Evolutionary conservation across 2,329 filamentous ascomycete genomes (phyloP).

Genomic region (Clonostachys byssicola): DNA sequence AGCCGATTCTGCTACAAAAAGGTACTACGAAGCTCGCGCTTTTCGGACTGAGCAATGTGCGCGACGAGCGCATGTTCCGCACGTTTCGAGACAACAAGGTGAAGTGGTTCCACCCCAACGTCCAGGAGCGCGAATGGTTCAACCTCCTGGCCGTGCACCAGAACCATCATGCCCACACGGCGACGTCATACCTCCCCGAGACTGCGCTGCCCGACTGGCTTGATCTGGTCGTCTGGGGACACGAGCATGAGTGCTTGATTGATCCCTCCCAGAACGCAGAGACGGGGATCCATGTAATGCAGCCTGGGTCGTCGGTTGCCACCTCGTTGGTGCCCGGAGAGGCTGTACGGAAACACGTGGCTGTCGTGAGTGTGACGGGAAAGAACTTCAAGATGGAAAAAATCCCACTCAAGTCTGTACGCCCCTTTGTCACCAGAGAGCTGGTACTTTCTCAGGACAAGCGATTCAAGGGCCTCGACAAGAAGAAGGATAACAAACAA

Average conservation of each 20-base stretch:
- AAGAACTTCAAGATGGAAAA: conserved; percentile 77
- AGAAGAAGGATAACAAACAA: conserved; percentile 76
- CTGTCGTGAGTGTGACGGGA: conserved; percentile 79
- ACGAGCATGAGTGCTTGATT: conserved; percentile 95
- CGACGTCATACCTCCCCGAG: conserved; percentile 92
- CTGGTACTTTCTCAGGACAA: conserved; percentile 73
- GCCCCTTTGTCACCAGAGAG: conserved; percentile 86
- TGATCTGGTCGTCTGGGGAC: conserved; percentile 91
- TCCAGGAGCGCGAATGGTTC: conserved; percentile 87
- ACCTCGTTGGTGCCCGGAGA: conserved; percentile 90
- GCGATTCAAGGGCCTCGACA: conserved; percentile 72
- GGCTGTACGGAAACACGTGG: conserved; percentile 85
- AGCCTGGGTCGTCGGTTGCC: conserved; percentile 92
- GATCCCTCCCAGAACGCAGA: conserved; percentile 80
- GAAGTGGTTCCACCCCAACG: conserved; percentile 82
- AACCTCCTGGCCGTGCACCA: conserved; percentile 94
- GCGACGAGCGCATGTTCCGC: conserved; percentile 89
- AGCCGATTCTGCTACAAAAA: conserved; percentile 90
- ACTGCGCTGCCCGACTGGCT: conserved; percentile 89
- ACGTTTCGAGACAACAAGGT: conserved; percentile 92
- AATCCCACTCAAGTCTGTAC: conserved; percentile 79
- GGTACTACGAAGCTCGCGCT: conserved; percentile 88
- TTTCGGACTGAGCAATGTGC: conserved; percentile 92
- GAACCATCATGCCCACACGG: conserved; percentile 88
- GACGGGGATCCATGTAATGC: conserved; percentile 92